Base-by-base conservation (phyloP, 345 rosid genomes). In the Geranium brycei region DNA sequence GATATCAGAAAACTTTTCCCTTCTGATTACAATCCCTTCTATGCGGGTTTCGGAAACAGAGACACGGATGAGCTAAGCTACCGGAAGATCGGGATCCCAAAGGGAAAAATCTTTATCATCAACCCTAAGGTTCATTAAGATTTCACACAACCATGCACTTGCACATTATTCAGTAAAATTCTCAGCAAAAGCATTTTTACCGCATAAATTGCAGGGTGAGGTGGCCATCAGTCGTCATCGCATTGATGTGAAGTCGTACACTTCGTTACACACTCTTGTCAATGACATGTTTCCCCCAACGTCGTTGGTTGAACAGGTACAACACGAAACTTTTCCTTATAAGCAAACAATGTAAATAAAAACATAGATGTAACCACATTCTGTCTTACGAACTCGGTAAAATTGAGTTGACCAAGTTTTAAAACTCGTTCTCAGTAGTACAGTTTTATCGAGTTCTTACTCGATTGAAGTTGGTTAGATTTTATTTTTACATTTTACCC, bases 231-330 rank as follows among this genome's bases (percentile, higher is more conserved):
- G 41, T 35, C 41, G 95, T 68, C 96, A 86, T 68, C 81, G 87
- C 32, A 72, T 81, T 18, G 89, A 88, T 62, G 87, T 61, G 62
- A 88, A 74, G 69, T 91, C 97, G 1, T 91, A 91, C 76, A 86
- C 96, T 56, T 86, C 91, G 19, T 81, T 91, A 51, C 97, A 91
- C 75, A 86, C 90, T 2, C 96, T 91, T 28, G 97, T 85, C 35
- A 79, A 91, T 30, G 97, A 88, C 81, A 91, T 91, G 91, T 91
- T 91, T 55, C 91, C 97, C 10, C 91, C 97, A 18, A 86, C 93
- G 41, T 83, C 87, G 2, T 72, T 82, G 68, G 80, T 76, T 53
- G 97, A 88, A 76, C 96, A 83, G 95, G 97, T 88, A 71, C 10
- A 23, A 23, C 28, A 23, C 2, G 28, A 23, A 23, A 23, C 28